These are phyloP conservation scores for Liriodendron chinense DNA, from an alignment of 164 flowering plant species.

Conservation along the genomic window DNA sequence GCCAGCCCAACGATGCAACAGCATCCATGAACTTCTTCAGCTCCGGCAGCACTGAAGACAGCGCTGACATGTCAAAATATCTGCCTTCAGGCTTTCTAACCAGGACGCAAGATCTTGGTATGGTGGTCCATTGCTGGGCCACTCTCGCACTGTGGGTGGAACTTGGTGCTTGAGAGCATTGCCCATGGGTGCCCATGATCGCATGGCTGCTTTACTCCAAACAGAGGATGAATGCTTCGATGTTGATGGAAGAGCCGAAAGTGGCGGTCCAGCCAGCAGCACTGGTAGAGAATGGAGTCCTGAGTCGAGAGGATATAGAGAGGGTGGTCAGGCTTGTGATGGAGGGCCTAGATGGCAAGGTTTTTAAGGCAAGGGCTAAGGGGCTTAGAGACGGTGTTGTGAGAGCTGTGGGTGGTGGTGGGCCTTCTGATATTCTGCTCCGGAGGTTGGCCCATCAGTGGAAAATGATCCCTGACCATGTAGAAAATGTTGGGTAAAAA, in stretches of 20 bases:
- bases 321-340: slow-evolving; percentile 32
- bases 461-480: no score
- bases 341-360: no score
- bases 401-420: no score
- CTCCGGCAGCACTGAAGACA: slow-evolving; percentile 4
- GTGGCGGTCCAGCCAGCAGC: slow-evolving; percentile 25
- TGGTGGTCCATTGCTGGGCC: slow-evolving; percentile 44
- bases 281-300: neutral
- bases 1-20: slow-evolving; percentile 19
- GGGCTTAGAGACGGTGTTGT: no score
- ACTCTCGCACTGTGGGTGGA: slow-evolving; percentile 62
- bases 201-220: slow-evolving; percentile 63
- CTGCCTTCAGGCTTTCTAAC: slow-evolving; percentile 45
- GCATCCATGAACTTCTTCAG: neutral
- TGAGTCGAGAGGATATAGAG: no score
- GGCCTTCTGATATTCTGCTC: no score
- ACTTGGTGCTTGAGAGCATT: slow-evolving; percentile 44
- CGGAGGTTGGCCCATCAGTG: no score
- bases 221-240: slow-evolving; percentile 51
- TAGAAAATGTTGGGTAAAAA: no score
- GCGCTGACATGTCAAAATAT: slow-evolving; percentile 14
- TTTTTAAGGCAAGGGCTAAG: no score
- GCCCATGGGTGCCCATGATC: slow-evolving; percentile 43
- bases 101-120: slow-evolving; percentile 31
- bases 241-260: slow-evolving; percentile 27